Base-by-base conservation (phyloP, 768 basidiomycete genomes). In the Tulasnella sp. region DNA sequence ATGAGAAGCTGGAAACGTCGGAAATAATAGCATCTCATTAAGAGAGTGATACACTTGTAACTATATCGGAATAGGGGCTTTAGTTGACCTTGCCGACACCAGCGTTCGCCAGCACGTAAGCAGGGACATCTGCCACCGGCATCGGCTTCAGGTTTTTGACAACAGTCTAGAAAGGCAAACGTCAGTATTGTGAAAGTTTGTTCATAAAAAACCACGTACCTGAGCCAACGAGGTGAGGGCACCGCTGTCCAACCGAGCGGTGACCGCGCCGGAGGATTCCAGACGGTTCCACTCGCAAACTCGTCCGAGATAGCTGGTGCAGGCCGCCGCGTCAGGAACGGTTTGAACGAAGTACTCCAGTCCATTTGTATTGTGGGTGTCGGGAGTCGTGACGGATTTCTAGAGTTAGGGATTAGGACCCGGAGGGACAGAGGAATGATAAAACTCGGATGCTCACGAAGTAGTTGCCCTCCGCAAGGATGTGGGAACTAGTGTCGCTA, bases 281-380 rank as follows among this genome's bases (percentile, higher is more conserved):
- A 68, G 16, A 6, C 62, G n/a, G 62, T 68, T 68, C 62, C 62
- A 68, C 31, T 68, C 62, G 62, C 62, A 68, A 68, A 68, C 62
- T 12, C 62, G 62, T 14, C 62, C 62, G 27, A 68, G 62, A 16
- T 68, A 68, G 12, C 24, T n/a, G 27, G 62, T n/a, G 62, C 62
- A 68, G n/a, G 62, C 62, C 21, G 24, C 62, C 9, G 62, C 62
- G 9, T 68, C 62, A 12, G 62, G 6, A 10, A 68, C 62, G 7
- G 62, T 68, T 68, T 68, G 62, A 68, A 68, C 62, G 16, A 68
- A 68, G 12, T 68, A 68, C 34, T 68, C 62, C 27, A 34, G 12
- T 34, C 62, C 62, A 14, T 36, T 36, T 6, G 2, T 14, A 12
- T 27, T 36, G 27, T 12, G 6, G 9, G 62, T 68, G 62, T 68